These are phyloP conservation scores for Colletotrichum neosansevieriae DNA, from an alignment of 2,329 filamentous ascomycete genomes.

Conservation along the genomic window DNA sequence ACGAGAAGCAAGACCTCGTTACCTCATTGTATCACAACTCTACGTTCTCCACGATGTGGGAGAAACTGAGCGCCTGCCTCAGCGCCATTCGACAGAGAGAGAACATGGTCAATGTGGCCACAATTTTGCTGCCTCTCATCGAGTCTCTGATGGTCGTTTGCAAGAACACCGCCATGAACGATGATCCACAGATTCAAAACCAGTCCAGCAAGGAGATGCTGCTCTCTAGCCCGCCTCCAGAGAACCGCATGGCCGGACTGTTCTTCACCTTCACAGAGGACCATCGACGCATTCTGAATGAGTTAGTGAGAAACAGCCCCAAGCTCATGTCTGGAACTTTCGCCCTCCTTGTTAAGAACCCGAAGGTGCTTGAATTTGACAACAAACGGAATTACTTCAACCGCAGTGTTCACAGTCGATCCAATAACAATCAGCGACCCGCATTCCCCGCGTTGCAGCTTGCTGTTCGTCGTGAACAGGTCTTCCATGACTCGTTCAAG, in stretches of 20 bases:
- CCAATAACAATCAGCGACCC: conserved; percentile 77
- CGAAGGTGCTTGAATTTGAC: conserved; percentile 98
- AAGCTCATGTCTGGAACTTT: conserved; percentile 99
- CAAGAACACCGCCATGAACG: conserved; percentile 91
- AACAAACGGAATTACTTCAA: conserved; percentile 99
- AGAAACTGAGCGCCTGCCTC: conserved; percentile 89
- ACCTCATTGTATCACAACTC: conserved; percentile 90
- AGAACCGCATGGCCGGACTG: conserved; percentile 84
- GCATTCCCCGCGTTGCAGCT: conserved; percentile 82
- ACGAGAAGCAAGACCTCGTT: conserved; percentile 85
- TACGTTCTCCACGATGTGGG: conserved; percentile 92
- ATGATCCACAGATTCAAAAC: conserved; percentile 61
- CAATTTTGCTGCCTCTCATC: conserved; percentile 92
- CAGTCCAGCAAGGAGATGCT: conserved; percentile 71
- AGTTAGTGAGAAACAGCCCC: conserved; percentile 95
- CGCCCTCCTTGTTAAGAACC: conserved; percentile 95
- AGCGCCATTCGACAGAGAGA: conserved; percentile 90
- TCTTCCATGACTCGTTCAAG: conserved; percentile 98
- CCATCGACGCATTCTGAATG: conserved; percentile 96
- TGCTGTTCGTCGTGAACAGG: conserved; percentile 89
- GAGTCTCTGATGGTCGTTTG: conserved; percentile 99
- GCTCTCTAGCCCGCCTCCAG: conserved; percentile 79
- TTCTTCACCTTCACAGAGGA: conserved; percentile 99
- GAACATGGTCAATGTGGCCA: conserved; percentile 97
- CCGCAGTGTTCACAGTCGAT: conserved; percentile 83